phyloP scores from a whole-genome alignment of 164 flowering plant genomes.

The Stephania japonica region DNA sequence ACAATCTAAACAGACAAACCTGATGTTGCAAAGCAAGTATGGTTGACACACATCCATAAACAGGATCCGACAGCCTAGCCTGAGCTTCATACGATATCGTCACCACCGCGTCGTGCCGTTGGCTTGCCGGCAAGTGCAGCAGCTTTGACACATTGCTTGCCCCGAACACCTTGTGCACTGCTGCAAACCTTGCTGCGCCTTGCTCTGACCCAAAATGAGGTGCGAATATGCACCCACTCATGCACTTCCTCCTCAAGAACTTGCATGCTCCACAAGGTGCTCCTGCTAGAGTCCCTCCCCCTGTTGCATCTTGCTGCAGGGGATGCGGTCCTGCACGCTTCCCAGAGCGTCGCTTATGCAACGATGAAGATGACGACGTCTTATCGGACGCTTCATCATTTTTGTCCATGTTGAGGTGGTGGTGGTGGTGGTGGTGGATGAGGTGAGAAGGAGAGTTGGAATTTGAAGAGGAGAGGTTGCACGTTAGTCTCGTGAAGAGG shows the following conservation, averaged over 20 bases:
- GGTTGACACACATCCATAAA: conserved; percentile 89
- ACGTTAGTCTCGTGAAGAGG: conserved; percentile 70
- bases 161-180: conserved; percentile 88
- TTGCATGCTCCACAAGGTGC: conserved; percentile 97
- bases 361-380: too few relatives aligned
- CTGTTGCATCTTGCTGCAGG: neutral
- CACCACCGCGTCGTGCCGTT: conserved; percentile 76
- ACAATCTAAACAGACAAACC: conserved; percentile 32
- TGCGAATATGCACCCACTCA: conserved; percentile 77
- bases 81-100: conserved; percentile 87
- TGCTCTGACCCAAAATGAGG: conserved; percentile 85
- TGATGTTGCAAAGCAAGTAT: conserved; percentile 86
- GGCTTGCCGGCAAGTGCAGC: conserved; percentile 57
- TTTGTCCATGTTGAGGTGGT: conserved; percentile 1
- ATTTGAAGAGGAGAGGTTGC: conserved; percentile 25
- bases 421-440: conserved; percentile 1
- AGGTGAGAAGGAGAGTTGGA: conserved; percentile 17
- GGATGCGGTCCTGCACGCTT: conserved; percentile 14
- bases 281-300: too few relatives aligned
- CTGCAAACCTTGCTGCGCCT: conserved; percentile 84
- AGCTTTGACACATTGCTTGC: conserved; percentile 85
- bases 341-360: conserved; percentile 14
- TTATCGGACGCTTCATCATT: conserved; percentile 11
- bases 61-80: conserved; percentile 85
- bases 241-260: conserved; percentile 83